phyloP scores from a whole-genome alignment of 257 asterid species.

The Buddleja alternifolia region DNA sequence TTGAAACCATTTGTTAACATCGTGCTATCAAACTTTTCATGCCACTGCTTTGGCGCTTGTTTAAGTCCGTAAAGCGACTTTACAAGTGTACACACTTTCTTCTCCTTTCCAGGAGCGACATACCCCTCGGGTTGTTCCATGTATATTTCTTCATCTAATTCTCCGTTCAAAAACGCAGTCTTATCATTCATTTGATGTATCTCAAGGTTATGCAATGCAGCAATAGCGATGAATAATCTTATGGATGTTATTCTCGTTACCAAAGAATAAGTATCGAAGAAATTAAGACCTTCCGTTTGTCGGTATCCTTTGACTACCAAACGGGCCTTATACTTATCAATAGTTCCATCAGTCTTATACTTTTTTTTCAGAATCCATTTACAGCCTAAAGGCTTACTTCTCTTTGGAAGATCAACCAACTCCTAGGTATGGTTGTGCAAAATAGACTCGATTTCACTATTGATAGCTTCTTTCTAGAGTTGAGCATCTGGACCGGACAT shows the following conservation, averaged over 20 bases:
- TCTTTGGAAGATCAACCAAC: not conserved
- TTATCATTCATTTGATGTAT: not conserved
- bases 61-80: not conserved
- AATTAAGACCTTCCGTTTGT: not conserved
- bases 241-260: not conserved
- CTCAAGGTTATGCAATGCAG: not conserved
- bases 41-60: not conserved
- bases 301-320: not conserved
- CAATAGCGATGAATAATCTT: not conserved
- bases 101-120: not conserved
- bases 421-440: not conserved
- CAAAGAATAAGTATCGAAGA: too few species aligned
- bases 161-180: not conserved
- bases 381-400: not conserved
- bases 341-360: not conserved
- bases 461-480: not conserved
- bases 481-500: not conserved
- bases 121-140: constrained; percentile 1
- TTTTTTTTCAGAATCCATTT: constrained; percentile 5
- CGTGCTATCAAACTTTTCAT: not conserved
- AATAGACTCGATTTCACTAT: not conserved
- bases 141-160: too few species aligned
- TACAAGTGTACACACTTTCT: not conserved
- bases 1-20: not conserved
- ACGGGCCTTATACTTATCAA: not conserved